Percentiles rank a stretch among this genome's conserved stretches.
These are phyloP conservation scores for Trametes maxima DNA, from an alignment of 768 basidiomycete genomes.

Conservation along the genomic window DNA sequence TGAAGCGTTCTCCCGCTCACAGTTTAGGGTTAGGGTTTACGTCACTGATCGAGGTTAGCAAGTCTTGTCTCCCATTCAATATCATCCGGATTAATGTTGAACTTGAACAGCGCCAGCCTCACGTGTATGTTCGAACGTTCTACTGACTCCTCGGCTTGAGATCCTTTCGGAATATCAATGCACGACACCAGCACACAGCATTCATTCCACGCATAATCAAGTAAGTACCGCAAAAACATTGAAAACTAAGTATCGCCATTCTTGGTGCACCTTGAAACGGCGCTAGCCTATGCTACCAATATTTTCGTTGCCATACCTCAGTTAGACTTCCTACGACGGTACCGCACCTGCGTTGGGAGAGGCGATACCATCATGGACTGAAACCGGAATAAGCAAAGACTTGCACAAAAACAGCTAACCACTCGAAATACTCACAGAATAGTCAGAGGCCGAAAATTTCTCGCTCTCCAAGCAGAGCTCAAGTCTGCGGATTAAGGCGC, in stretches of 20 bases:
- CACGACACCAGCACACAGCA: too few species aligned
- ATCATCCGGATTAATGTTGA: background rate
- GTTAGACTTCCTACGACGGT: constrained; percentile 59
- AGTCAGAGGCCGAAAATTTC: constrained; percentile 87
- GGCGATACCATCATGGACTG: constrained; percentile 97
- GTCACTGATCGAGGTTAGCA: background rate
- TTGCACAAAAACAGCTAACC: too few species aligned
- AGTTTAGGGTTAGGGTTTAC: constrained; percentile 7
- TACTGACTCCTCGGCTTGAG: too few species aligned
- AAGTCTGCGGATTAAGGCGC: constrained; percentile 74
- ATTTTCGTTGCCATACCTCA: constrained; percentile 16
- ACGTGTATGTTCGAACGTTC: too few species aligned
- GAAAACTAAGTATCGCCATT: too few species aligned
- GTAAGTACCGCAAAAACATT: too few species aligned
- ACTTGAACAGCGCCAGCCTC: too few species aligned
- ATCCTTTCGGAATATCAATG: too few species aligned
- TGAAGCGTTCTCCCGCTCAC: background rate
- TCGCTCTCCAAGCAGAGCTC: constrained; percentile 68
- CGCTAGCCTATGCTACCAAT: constrained; percentile 12
- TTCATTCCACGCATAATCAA: too few species aligned
- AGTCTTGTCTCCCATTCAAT: background rate
- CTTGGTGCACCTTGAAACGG: too few species aligned
- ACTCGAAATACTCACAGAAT: constrained; percentile 63
- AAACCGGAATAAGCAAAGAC: too few species aligned
- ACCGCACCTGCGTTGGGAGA: constrained; percentile 61